Conservation (phyloP, 2,329 filamentous ascomycete genomes). For the Alternaria novae-zelandiae region DNA sequence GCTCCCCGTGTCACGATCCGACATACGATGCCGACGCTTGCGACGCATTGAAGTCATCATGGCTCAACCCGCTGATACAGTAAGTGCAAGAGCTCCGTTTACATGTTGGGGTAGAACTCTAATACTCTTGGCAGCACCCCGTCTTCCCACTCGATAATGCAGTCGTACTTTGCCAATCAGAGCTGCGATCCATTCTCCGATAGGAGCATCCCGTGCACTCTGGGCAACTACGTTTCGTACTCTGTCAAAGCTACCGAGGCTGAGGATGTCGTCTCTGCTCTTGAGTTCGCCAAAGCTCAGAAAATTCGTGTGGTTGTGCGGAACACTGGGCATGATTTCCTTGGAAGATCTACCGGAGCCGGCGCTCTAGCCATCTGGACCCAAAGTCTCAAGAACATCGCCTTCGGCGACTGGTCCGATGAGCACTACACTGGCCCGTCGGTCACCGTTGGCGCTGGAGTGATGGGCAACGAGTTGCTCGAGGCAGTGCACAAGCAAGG, state of each 20-base stretch:
- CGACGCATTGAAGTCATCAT: slow-evolving; percentile 21
- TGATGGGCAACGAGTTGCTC: slow-evolving; percentile 33
- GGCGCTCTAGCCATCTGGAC: slow-evolving; percentile 40
- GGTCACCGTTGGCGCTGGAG: slow-evolving; percentile 36
- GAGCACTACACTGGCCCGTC: slow-evolving; percentile 34
- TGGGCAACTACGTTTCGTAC: slow-evolving; percentile 39
- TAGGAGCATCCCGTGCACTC: slow-evolving; percentile 13
- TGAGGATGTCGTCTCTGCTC: slow-evolving; percentile 8
- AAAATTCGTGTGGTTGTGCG: slow-evolving; percentile 35
- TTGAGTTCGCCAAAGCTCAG: slow-evolving; percentile 30
- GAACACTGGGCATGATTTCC: slow-evolving; percentile 34
- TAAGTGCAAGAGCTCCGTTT: slow-evolving; percentile 17
- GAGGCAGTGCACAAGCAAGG: slow-evolving; percentile 25
- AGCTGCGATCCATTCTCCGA: slow-evolving; percentile 23
- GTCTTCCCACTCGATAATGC: slow-evolving; percentile 17
- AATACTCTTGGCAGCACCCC: slow-evolving; percentile 6
- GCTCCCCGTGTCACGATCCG: slow-evolving; percentile 44
- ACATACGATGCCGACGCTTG: slow-evolving; percentile 26
- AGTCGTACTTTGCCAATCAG: slow-evolving; percentile 14
- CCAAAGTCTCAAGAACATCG: slow-evolving; percentile 33
- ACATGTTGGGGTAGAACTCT: slow-evolving; percentile 4
- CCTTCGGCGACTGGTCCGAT: slow-evolving; percentile 28
- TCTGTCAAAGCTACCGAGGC: slow-evolving; percentile 38
- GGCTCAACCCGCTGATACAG: slow-evolving; percentile 19
- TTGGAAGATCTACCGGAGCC: slow-evolving; percentile 38